Base-by-base conservation (phyloP, 176 grass and related monocot species). In the Luzula sylvatica region DNA sequence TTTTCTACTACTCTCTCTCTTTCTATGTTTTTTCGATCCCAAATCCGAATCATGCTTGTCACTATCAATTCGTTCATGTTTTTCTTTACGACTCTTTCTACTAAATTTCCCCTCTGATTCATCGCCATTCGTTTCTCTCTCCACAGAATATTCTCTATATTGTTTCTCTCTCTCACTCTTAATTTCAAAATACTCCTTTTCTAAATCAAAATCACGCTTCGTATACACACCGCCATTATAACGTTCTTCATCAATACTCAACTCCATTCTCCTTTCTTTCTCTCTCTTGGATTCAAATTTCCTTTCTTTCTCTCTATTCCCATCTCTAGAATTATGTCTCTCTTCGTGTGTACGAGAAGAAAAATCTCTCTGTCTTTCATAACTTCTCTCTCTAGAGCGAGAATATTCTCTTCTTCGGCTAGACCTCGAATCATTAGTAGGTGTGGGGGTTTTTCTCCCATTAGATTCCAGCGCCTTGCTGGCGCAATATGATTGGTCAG, bases 381-480 rank as follows among this genome's bases (percentile, higher is more conserved):
- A 8, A 7, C 53, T 66, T 28, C 19, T 56, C 38, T 65, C 40
- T 71, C 30, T 87, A 15, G 12, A 20, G 18, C 19, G 65, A 78
- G 54, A 44, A 49, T 61, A 15, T 64, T 78, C 41, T 78, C 65
- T 70, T 66, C 53, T 82, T 22, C 78, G 62, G 17, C 38, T 69
- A n/a, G n/a, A n/a, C n/a, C n/a, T n/a, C n/a, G n/a, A n/a, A 44
- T 45, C 50, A 11, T 54, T 54, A 24, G 67, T 72, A 74, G 69
- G 66, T 9, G 58, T 51, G 60, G 59, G 46, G 20, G 59, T 82
- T 52, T 49, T 82, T 78, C 66, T 71, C 14, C 66, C 50, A 38
- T 84, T 50, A 61, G 92, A 87, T 67, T 73, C 68, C 35, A 26
- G 50, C 7, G 15, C 27, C 41, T 80, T 90, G 45, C 67, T 50